A percentile compares a stretch with the other conserved stretches of the same genome.
These are phyloP conservation scores for Chaetomium globosum DNA, from an alignment of 2,329 filamentous ascomycete species.

Conservation along the genomic window DNA sequence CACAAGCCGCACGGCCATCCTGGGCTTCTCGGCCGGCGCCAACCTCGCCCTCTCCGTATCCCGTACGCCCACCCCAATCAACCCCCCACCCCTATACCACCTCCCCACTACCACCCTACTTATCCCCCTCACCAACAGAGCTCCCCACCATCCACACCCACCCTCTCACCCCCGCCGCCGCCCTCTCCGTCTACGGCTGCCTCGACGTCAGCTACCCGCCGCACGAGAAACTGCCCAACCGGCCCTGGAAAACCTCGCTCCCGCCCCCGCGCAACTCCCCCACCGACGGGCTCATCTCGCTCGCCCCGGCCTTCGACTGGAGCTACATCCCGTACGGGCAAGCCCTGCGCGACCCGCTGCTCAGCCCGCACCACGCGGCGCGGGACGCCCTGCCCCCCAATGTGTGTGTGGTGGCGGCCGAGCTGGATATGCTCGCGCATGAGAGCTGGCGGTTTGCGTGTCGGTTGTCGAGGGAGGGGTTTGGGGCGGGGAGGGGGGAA, in stretches of 20 bases:
- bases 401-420: constrained; percentile 48
- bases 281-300: constrained; percentile 38
- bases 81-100: no score
- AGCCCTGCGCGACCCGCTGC: constrained; percentile 46
- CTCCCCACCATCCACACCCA: constrained; percentile 43
- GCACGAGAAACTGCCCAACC: constrained; percentile 40
- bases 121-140: constrained; percentile 32
- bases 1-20: constrained; percentile 44
- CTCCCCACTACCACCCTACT: not conserved
- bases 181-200: constrained; percentile 49
- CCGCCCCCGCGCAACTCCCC: constrained; percentile 34
- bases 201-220: constrained; percentile 46
- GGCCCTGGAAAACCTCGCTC: constrained; percentile 44
- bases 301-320: constrained; percentile 47
- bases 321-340: constrained; percentile 46
- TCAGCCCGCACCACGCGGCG: constrained; percentile 45
- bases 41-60: constrained; percentile 50
- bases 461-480: constrained; percentile 38
- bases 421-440: constrained; percentile 51
- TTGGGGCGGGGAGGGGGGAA: constrained; percentile 28
- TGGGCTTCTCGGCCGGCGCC: constrained; percentile 57
- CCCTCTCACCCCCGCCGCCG: constrained; percentile 38
- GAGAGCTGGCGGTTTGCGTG: constrained; percentile 48
- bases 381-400: constrained; percentile 45
- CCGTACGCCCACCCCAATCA: constrained; percentile 29